Evolutionary conservation across 345 rosid species (phyloP).

Genomic region (Raphanus raphanistrum): DNA sequence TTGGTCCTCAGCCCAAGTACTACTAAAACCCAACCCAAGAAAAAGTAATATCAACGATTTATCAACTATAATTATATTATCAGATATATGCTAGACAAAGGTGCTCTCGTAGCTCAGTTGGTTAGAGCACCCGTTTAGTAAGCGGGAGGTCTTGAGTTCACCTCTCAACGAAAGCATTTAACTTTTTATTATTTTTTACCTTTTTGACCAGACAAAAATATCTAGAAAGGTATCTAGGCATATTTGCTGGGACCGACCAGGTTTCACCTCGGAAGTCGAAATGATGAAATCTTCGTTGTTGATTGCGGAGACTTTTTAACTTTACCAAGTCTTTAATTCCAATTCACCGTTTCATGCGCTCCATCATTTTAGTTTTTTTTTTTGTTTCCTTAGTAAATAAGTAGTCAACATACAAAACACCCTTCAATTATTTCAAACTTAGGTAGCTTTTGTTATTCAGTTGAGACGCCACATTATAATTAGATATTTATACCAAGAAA

Average conservation of each 20-base stretch:
- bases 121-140: conserved; percentile 98
- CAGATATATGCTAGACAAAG: no score
- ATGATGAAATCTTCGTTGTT: conserved; percentile 18
- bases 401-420: not conserved
- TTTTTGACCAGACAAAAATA: not conserved
- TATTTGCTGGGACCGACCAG: not conserved
- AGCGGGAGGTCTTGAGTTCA: conserved; percentile 99
- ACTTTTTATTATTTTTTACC: not conserved
- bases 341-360: conserved; percentile 24
- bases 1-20: not conserved
- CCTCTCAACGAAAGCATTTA: conserved; percentile 81
- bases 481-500: conserved; percentile 4
- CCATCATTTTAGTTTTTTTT: conserved; percentile 20
- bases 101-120: conserved; percentile 96
- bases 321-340: conserved; percentile 2
- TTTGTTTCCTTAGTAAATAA: not conserved
- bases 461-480: conserved; percentile 11
- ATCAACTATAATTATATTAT: no score
- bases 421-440: conserved; percentile 20
- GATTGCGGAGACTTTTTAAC: not conserved
- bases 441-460: not conserved
- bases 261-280: conserved; percentile 7
- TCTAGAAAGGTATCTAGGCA: not conserved
- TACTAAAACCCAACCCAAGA: not conserved
- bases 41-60: not conserved